These are phyloP conservation scores for Fragilariopsis cylindrus DNA, from an alignment of 108 stramenopile genomes.

Conservation along the genomic window DNA sequence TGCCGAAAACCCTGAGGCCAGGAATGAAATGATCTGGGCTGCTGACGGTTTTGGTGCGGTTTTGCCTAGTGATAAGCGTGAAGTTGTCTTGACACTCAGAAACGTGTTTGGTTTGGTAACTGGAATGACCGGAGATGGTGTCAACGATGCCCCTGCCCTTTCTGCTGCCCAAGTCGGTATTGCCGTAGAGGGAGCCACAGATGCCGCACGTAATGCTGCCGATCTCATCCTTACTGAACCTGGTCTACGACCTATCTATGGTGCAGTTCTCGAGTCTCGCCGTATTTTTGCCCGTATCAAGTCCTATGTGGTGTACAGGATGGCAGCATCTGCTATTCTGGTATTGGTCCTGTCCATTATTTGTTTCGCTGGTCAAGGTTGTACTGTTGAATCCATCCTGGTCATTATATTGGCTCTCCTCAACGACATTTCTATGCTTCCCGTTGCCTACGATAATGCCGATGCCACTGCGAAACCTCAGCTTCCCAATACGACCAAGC, in stretches of 20 bases:
- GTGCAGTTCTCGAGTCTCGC: conserved; percentile 72
- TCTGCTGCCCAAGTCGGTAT: conserved; percentile 82
- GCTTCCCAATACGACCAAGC: conserved; percentile 36
- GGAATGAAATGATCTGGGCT: conserved; percentile 55
- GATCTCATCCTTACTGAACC: conserved; percentile 83
- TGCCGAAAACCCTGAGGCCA: conserved; percentile 18
- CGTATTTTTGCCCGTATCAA: conserved; percentile 78
- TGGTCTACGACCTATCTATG: conserved; percentile 80
- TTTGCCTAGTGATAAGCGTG: conserved; percentile 75
- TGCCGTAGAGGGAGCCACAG: conserved; percentile 85
- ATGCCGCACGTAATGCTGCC: conserved; percentile 89
- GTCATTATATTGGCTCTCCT: conserved; percentile 83
- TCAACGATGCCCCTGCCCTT: conserved; percentile 90
- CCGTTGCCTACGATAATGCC: conserved; percentile 87
- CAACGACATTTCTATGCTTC: conserved; percentile 87
- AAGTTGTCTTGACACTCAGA: conserved; percentile 66
- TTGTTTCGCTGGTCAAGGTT: conserved; percentile 61
- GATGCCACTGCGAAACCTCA: conserved; percentile 53
- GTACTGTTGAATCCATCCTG: conserved; percentile 73
- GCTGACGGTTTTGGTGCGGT: conserved; percentile 82
- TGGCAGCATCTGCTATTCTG: conserved; percentile 63
- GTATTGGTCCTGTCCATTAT: conserved; percentile 63
- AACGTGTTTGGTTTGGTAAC: conserved; percentile 67
- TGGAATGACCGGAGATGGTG: conserved; percentile 90
- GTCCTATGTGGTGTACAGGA: conserved; percentile 79